These are phyloP conservation scores for Xylaria sp. DNA, from an alignment of 2,329 filamentous ascomycete genomes.

Conservation along the genomic window DNA sequence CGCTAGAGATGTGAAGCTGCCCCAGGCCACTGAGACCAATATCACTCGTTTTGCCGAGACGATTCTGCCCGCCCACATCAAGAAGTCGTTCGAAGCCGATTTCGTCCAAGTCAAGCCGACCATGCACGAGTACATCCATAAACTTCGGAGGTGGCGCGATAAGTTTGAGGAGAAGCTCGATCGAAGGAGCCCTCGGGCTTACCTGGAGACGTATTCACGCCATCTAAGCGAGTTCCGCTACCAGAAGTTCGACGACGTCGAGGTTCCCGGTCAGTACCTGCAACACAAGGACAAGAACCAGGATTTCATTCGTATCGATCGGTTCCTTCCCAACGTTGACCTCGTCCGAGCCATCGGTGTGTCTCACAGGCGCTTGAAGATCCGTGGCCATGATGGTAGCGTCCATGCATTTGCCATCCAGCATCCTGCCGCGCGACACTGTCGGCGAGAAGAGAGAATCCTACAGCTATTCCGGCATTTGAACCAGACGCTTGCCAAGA, in stretches of 20 bases:
- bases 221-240: slow-evolving; percentile 96
- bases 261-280: slow-evolving; percentile 95
- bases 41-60: slow-evolving; percentile 97
- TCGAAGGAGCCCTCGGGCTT: slow-evolving; percentile 71
- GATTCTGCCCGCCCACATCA: slow-evolving; percentile 90
- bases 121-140: slow-evolving; percentile 98
- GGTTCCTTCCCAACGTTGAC: slow-evolving; percentile 93
- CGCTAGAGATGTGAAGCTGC: slow-evolving; percentile 88
- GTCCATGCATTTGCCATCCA: slow-evolving; percentile 97
- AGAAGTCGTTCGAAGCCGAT: slow-evolving; percentile 95
- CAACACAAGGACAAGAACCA: slow-evolving; percentile 99
- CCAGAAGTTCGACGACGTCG: slow-evolving; percentile 97
- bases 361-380: slow-evolving; percentile 90
- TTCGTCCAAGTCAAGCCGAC: slow-evolving; percentile 95
- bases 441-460: slow-evolving; percentile 90
- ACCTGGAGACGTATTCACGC: slow-evolving; percentile 83
- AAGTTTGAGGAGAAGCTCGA: slow-evolving; percentile 98
- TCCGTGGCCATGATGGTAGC: slow-evolving; percentile 95
- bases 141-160: slow-evolving; percentile 91
- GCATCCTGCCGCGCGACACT: slow-evolving; percentile 90
- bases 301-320: slow-evolving; percentile 95
- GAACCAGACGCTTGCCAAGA: slow-evolving; percentile 86
- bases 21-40: slow-evolving; percentile 87
- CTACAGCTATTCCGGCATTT: slow-evolving; percentile 96
- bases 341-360: slow-evolving; percentile 87